phyloP scores from a whole-genome alignment of 768 basidiomycete species.

The Boletus rubescentipes region DNA sequence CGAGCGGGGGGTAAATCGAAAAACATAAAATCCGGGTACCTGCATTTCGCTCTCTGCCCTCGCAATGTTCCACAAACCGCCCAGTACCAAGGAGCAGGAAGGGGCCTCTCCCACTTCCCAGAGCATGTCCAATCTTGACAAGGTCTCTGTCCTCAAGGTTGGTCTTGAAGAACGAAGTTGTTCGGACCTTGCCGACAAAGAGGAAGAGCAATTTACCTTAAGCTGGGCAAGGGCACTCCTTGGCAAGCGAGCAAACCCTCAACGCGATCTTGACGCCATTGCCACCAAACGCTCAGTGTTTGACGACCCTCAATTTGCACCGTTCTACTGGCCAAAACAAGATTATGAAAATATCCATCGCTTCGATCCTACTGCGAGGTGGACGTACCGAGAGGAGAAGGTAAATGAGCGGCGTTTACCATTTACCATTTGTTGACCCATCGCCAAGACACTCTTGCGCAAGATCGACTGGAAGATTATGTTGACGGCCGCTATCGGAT shows the following conservation, averaged over 20 bases:
- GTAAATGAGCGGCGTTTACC: constrained; percentile 19
- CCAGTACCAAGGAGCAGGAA: too few relatives aligned
- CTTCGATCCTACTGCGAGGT: constrained; percentile 56
- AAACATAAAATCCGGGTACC: too few relatives aligned
- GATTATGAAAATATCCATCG: constrained; percentile 56
- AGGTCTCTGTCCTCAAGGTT: not conserved
- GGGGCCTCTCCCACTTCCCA: not conserved
- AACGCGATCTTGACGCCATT: constrained; percentile 35
- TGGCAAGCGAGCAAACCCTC: not conserved
- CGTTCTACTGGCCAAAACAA: constrained; percentile 41
- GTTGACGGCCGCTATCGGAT: constrained; percentile 54
- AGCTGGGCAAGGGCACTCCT: not conserved
- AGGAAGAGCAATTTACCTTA: not conserved
- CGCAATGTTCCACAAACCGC: too few relatives aligned
- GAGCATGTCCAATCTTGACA: not conserved
- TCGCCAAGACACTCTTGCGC: constrained; percentile 42
- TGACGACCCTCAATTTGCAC: constrained; percentile 44
- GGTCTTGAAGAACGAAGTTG: too few relatives aligned
- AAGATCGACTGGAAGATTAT: constrained; percentile 65
- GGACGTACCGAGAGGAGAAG: constrained; percentile 59
- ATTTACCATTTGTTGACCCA: not conserved
- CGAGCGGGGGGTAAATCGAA: too few relatives aligned
- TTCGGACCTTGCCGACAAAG: constrained; percentile 8
- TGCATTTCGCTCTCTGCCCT: too few relatives aligned
- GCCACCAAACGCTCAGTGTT: constrained; percentile 52